Percentiles rank a stretch among this genome's conserved stretches.
These are phyloP conservation scores for Fagus crenata DNA, from an alignment of 306 rosid species.

Conservation along the genomic window DNA sequence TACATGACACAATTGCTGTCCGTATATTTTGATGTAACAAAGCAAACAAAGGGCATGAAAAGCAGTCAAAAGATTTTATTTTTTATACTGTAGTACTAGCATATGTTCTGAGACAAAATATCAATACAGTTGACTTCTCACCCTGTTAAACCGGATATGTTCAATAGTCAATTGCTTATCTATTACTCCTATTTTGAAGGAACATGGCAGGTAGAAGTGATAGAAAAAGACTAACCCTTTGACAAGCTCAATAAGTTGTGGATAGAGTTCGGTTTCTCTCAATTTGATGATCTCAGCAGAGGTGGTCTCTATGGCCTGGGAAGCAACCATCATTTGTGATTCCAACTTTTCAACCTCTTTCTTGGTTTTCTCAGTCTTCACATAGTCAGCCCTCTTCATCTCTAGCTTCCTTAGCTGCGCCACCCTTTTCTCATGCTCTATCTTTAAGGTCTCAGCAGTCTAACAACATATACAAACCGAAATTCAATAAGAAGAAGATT, in stretches of 20 bases:
- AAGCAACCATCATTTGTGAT: conserved; percentile 89
- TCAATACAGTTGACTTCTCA: conserved; percentile 34
- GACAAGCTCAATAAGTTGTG: conserved; percentile 82
- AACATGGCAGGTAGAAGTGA: not conserved
- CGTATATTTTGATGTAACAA: conserved; percentile 13
- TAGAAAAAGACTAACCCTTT: conserved; percentile 73
- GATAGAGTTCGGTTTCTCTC: conserved; percentile 81
- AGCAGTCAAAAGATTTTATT: conserved; percentile 47
- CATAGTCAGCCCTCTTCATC: conserved; percentile 80
- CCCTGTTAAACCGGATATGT: conserved; percentile 9
- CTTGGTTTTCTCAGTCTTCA: conserved; percentile 84
- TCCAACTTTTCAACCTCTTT: conserved; percentile 89
- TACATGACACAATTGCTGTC: conserved; percentile 26
- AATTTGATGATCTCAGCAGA: conserved; percentile 79
- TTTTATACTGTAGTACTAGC: conserved; percentile 24
- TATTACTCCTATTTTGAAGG: not conserved
- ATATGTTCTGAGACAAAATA: conserved; percentile 26
- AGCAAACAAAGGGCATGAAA: conserved; percentile 31
- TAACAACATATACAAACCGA: conserved; percentile 26
- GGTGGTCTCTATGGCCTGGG: conserved; percentile 86
- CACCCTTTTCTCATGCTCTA: conserved; percentile 75
- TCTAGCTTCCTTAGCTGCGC: conserved; percentile 71
- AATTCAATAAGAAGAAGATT: not conserved
- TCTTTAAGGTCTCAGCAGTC: conserved; percentile 72
- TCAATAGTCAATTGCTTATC: not conserved